Base-by-base conservation (phyloP, 2,329 filamentous ascomycete species). In the Diaporthe helianthi region DNA sequence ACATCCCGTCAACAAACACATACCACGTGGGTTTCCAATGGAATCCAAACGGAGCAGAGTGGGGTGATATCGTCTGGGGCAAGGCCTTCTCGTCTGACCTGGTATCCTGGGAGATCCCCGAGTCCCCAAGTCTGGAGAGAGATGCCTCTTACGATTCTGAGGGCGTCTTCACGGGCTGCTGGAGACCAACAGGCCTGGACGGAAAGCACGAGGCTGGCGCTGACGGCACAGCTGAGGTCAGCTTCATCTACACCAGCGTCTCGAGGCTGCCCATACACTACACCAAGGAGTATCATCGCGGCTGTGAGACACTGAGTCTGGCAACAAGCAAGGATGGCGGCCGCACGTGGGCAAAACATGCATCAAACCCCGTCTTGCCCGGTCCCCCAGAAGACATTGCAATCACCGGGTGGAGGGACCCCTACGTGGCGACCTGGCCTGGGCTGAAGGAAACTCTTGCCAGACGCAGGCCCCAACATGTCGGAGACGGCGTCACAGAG, bases 11-110 rank as follows among this genome's bases (percentile, higher is more conserved):
- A 3, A 78, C 80, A 41, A 81, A 83, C 36, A 76, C 76, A 2
- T 88, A 87, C 69, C 85, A 87, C 71, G 73, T 87, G 9, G 84
- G 83, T 73, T 87, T 85, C 74, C 85, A 88, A 74, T 86, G 80
- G 75, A 82, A 82, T 46, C 80, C 80, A 1, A 76, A 77, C 10
- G 77, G 75, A 0, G 78, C 74, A 38, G 75, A 76, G 47, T 83
- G 80, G 80, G 79, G 77, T 8, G 76, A 80, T 71, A 80, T 83
- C 65, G 79, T 78, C 22, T 85, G 82, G 83, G 86, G 85, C 2
- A 83, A 87, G 72, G 84, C 85, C 6, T 84, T 80, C 3, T 78
- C 80, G 41, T 78, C 76, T 29, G 75, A 81, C 44, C 51, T 69
- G n/a, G 60, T 69, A 5, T 53, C 67, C n/a, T 69, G 67, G 67